Percentiles rank a stretch among this genome's conserved stretches.
These are phyloP conservation scores for Saccharum spontaneum DNA, from an alignment of 176 grass and related monocot species.

Conservation along the genomic window DNA sequence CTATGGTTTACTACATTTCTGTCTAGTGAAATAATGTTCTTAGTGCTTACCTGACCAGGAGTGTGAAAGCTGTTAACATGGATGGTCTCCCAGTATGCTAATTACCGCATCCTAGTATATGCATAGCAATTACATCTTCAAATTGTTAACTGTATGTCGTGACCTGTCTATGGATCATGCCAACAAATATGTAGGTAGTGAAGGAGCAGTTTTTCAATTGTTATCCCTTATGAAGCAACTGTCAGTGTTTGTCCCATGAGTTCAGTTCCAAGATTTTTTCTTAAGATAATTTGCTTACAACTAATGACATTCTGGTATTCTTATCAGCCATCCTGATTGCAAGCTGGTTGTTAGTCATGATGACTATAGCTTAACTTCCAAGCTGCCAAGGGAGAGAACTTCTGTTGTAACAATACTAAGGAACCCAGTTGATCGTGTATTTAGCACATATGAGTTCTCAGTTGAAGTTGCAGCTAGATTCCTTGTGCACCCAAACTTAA, in stretches of 20 bases:
- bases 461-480: conserved; percentile 97
- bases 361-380: conserved; percentile 95
- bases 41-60: not conserved
- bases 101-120: conserved; percentile 9
- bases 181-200: not conserved
- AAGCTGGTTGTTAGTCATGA: conserved; percentile 90
- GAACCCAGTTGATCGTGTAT: conserved; percentile 88
- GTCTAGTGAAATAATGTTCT: not conserved
- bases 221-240: not conserved
- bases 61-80: not conserved
- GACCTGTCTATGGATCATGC: not conserved
- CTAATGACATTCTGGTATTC: conserved; percentile 28
- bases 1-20: not conserved
- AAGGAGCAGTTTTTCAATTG: not conserved
- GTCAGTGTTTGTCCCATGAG: not conserved
- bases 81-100: not conserved
- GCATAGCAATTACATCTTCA: not conserved
- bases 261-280: not conserved
- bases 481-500: conserved; percentile 83
- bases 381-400: conserved; percentile 81
- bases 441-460: conserved; percentile 96
- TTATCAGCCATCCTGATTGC: conserved; percentile 87
- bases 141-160: not conserved
- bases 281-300: conserved; percentile 22
- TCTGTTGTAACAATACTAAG: conserved; percentile 92